Evolutionary conservation across 768 basidiomycete genomes (phyloP).

Genomic region (Leccinum ochraceum): DNA sequence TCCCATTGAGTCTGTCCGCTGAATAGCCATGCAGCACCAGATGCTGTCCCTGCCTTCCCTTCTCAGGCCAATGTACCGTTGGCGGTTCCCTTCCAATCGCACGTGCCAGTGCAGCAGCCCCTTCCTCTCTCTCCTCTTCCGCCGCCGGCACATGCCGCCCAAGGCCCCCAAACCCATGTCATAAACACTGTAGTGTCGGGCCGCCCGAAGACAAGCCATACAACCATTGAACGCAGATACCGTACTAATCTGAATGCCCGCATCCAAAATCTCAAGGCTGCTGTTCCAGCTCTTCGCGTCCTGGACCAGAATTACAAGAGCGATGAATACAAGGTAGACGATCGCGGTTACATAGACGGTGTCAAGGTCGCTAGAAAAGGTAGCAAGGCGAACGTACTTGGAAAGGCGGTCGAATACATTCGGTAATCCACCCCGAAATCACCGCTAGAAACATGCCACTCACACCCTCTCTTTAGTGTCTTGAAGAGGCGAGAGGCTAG

Average conservation of each 20-base stretch:
- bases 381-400: slow-evolving; percentile 87
- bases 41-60: slow-evolving; percentile 18
- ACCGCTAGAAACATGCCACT: neutral
- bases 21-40: slow-evolving; percentile 26
- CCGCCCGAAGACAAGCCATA: slow-evolving; percentile 77
- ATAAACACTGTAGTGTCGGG: slow-evolving; percentile 19
- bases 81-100: slow-evolving; percentile 40
- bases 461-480: slow-evolving; percentile 46
- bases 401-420: slow-evolving; percentile 91
- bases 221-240: slow-evolving; percentile 86
- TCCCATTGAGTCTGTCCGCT: neutral
- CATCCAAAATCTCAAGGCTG: slow-evolving; percentile 75
- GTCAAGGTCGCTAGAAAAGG: slow-evolving; percentile 90
- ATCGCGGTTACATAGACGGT: slow-evolving; percentile 87
- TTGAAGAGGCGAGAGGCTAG: slow-evolving; percentile 76
- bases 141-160: slow-evolving; percentile 24
- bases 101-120: slow-evolving; percentile 15
- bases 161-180: slow-evolving; percentile 26
- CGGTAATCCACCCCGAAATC: slow-evolving; percentile 37
- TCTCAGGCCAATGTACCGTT: slow-evolving; percentile 14
- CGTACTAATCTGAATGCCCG: slow-evolving; percentile 88
- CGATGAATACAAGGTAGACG: slow-evolving; percentile 60
- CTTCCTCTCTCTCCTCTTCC: slow-evolving; percentile 44
- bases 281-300: slow-evolving; percentile 82
- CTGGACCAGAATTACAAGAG: slow-evolving; percentile 55